phyloP scores from a whole-genome alignment of 805 yeast genomes.

The Saccharomyces jurei region DNA sequence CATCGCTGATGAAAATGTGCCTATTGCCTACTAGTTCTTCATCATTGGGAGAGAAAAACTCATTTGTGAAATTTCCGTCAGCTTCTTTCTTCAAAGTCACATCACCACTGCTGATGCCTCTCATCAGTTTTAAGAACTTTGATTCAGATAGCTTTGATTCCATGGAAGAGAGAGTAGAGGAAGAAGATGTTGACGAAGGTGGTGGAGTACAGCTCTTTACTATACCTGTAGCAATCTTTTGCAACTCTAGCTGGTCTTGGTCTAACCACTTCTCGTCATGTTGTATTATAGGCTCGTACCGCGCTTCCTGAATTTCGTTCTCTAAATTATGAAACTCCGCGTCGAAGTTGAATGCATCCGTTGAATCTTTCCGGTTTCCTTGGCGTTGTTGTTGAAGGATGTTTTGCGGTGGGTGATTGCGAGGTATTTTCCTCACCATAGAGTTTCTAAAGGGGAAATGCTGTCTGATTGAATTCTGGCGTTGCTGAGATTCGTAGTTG shows the following conservation, averaged over 20 bases:
- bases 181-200: conserved; percentile 3
- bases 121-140: conserved; percentile 26
- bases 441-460: background rate
- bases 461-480: background rate
- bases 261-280: conserved; percentile 3
- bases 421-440: background rate
- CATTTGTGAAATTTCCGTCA: conserved; percentile 9
- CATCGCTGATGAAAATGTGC: conserved; percentile 18
- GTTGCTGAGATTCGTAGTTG: conserved; percentile 13
- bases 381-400: background rate
- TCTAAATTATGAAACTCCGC: conserved; percentile 21
- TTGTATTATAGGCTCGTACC: background rate
- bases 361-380: background rate
- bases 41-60: conserved; percentile 18
- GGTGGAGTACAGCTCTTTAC: conserved; percentile 13
- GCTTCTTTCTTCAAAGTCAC: conserved; percentile 18
- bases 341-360: conserved; percentile 11
- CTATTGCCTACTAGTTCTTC: conserved; percentile 24
- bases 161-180: conserved; percentile 3
- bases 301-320: conserved; percentile 11
- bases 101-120: conserved; percentile 24
- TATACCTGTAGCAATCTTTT: conserved; percentile 21
- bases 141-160: conserved; percentile 20
- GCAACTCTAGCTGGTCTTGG: conserved; percentile 21
- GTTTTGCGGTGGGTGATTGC: background rate